Evolutionary conservation across 306 rosid species (phyloP).

Genomic region (Vigna angularis): DNA sequence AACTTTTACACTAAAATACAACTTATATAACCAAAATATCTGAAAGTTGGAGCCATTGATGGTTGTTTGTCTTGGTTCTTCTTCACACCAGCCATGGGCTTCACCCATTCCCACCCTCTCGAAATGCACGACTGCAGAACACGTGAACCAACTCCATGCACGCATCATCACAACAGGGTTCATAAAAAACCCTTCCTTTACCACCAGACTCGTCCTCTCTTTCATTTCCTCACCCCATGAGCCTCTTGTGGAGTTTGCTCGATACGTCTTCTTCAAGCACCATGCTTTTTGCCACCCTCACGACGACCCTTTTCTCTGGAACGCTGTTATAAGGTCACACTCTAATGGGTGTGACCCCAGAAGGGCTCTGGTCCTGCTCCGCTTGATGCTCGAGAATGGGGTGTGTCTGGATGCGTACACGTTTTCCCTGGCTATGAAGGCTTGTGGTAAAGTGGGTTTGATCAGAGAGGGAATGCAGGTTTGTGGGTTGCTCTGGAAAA

Average conservation of each 20-base stretch:
- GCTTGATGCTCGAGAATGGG: slow-evolving; percentile 74
- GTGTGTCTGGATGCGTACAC: slow-evolving; percentile 63
- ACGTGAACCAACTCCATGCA: slow-evolving; percentile 69
- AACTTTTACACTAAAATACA: slow-evolving; percentile 9
- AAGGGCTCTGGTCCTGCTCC: slow-evolving; percentile 55
- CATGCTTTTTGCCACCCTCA: slow-evolving; percentile 47
- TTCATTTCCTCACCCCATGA: slow-evolving; percentile 69
- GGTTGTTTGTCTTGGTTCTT: slow-evolving; percentile 58
- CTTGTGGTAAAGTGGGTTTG: slow-evolving; percentile 70
- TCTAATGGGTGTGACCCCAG: slow-evolving; percentile 77
- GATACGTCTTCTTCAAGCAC: slow-evolving; percentile 64
- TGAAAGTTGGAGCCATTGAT: slow-evolving; percentile 43
- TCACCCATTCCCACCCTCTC: slow-evolving; percentile 52
- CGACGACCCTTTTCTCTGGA: slow-evolving; percentile 83
- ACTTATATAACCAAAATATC: background rate
- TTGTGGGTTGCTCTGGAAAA: slow-evolving; percentile 71
- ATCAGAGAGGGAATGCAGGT: slow-evolving; percentile 68
- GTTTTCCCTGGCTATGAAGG: slow-evolving; percentile 73
- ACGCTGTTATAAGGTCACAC: slow-evolving; percentile 69
- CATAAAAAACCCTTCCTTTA: slow-evolving; percentile 48
- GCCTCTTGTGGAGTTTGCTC: slow-evolving; percentile 69
- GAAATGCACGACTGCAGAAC: slow-evolving; percentile 62
- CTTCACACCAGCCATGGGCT: slow-evolving; percentile 66
- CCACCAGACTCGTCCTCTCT: slow-evolving; percentile 63
- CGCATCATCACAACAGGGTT: slow-evolving; percentile 63